A percentile compares a stretch with the other conserved stretches of the same genome.
These are phyloP conservation scores for Malassezia sp. DNA, from an alignment of 1,284 basidiomycete genomes.

Conservation along the genomic window DNA sequence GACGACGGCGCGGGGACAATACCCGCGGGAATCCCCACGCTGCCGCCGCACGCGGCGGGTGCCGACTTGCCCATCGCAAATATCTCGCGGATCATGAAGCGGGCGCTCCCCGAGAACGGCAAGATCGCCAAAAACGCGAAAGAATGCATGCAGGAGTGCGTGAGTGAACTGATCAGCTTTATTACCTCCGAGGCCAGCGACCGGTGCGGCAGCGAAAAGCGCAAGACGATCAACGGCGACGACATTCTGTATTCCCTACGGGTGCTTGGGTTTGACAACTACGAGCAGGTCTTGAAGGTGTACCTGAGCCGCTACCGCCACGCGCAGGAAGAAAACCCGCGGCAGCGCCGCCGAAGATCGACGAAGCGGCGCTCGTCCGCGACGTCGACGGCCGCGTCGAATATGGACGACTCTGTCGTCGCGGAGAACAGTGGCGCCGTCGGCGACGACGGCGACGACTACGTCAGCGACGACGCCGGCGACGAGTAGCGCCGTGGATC, in stretches of 20 bases:
- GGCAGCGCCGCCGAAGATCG: slow-evolving; percentile 13
- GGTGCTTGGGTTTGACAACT: slow-evolving; percentile 86
- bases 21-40: no score
- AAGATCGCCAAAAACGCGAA: slow-evolving; percentile 96
- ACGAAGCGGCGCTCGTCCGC: slow-evolving; percentile 8
- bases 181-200: slow-evolving; percentile 82
- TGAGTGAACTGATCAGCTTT: slow-evolving; percentile 90
- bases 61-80: slow-evolving; percentile 61
- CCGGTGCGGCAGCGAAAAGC: slow-evolving; percentile 73
- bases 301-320: slow-evolving; percentile 60
- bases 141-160: slow-evolving; percentile 89
- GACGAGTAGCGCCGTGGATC: slow-evolving; percentile 9
- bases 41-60: slow-evolving; percentile 15
- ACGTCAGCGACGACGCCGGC: slow-evolving; percentile 8
- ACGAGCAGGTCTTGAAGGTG: slow-evolving; percentile 76
- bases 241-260: slow-evolving; percentile 79
- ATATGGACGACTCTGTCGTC: not conserved
- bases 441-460: slow-evolving; percentile 15
- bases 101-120: slow-evolving; percentile 71
- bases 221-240: slow-evolving; percentile 71
- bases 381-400: not conserved
- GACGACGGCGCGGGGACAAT: no score
- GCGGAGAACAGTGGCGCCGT: slow-evolving; percentile 9
- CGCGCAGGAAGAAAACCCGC: slow-evolving; percentile 15
- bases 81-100: slow-evolving; percentile 88